These are phyloP conservation scores for Lentinus brumalis DNA, from an alignment of 768 basidiomycete genomes.

Conservation along the genomic window DNA sequence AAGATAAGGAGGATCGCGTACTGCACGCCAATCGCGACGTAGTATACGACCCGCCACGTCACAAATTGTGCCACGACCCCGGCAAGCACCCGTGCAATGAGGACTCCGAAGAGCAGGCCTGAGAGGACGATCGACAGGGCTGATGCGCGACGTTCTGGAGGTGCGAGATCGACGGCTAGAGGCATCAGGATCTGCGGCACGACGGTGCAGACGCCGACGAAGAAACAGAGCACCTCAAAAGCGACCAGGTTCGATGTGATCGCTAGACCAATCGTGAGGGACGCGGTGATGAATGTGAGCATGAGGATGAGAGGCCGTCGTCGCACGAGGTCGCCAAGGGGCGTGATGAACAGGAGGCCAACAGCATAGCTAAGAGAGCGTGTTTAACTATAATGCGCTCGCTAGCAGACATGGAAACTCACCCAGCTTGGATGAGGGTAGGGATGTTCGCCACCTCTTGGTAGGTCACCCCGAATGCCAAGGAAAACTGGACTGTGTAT, in stretches of 20 bases:
- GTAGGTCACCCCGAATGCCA: slow-evolving; percentile 42
- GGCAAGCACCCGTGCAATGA: slow-evolving; percentile 73
- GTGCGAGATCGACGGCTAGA: slow-evolving; percentile 79
- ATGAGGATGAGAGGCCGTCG: slow-evolving; percentile 69
- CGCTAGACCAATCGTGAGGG: slow-evolving; percentile 72
- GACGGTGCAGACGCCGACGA: slow-evolving; percentile 72
- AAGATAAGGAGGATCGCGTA: slow-evolving; percentile 54
- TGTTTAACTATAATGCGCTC: not conserved
- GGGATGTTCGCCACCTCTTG: slow-evolving; percentile 52
- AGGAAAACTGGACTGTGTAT: slow-evolving; percentile 26
- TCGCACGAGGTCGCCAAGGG: slow-evolving; percentile 82
- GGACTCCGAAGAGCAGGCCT: slow-evolving; percentile 69
- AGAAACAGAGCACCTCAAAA: slow-evolving; percentile 69
- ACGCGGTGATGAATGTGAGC: slow-evolving; percentile 52
- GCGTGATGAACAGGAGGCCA: slow-evolving; percentile 62
- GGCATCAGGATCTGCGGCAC: slow-evolving; percentile 77
- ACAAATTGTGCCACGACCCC: slow-evolving; percentile 75
- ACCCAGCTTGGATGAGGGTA: slow-evolving; percentile 71
- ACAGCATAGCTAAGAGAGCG: slow-evolving; percentile 27
- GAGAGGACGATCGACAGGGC: slow-evolving; percentile 74
- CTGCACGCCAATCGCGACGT: slow-evolving; percentile 75
- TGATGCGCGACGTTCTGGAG: slow-evolving; percentile 67
- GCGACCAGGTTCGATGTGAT: slow-evolving; percentile 57
- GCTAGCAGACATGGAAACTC: slow-evolving; percentile 6
- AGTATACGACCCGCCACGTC: slow-evolving; percentile 77